Evolutionary conservation across 2,329 filamentous ascomycete genomes (phyloP).

Genomic region (Sporothrix pallida): DNA sequence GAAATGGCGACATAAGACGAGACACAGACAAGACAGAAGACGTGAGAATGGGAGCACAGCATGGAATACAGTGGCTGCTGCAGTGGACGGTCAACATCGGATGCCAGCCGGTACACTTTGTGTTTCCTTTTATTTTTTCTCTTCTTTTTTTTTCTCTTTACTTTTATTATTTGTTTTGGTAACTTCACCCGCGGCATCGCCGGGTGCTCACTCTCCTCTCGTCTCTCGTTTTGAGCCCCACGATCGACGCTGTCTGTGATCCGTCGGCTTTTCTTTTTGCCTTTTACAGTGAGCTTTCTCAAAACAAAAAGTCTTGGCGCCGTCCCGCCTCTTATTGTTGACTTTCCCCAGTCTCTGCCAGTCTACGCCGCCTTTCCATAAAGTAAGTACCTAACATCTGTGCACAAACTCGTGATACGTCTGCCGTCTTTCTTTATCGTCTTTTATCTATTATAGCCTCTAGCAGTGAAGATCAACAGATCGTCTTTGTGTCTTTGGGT

Average conservation of each 20-base stretch:
- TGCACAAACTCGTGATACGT: slow-evolving; percentile 1
- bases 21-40: too few relatives aligned
- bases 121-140: neutral
- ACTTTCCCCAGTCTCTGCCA: neutral
- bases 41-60: too few relatives aligned
- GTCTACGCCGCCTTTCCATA: neutral
- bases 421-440: too few relatives aligned
- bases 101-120: neutral
- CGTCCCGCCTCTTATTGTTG: neutral
- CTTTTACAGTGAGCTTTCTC: too few relatives aligned
- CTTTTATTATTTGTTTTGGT: neutral
- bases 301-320: slow-evolving; percentile 18
- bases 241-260: slow-evolving; percentile 4
- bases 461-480: slow-evolving; percentile 3
- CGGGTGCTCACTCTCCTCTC: slow-evolving; percentile 1
- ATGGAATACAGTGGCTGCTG: neutral
- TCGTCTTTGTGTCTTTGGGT: neutral
- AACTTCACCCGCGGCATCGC: neutral
- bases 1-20: slow-evolving; percentile 1
- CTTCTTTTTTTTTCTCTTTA: neutral
- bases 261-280: neutral
- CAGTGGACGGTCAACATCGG: neutral
- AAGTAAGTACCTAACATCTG: neutral
- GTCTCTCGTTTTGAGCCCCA: neutral
- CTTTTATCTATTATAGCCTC: neutral